These are phyloP conservation scores for Acmispon strigosus DNA, from an alignment of 306 rosid species.

Conservation along the genomic window DNA sequence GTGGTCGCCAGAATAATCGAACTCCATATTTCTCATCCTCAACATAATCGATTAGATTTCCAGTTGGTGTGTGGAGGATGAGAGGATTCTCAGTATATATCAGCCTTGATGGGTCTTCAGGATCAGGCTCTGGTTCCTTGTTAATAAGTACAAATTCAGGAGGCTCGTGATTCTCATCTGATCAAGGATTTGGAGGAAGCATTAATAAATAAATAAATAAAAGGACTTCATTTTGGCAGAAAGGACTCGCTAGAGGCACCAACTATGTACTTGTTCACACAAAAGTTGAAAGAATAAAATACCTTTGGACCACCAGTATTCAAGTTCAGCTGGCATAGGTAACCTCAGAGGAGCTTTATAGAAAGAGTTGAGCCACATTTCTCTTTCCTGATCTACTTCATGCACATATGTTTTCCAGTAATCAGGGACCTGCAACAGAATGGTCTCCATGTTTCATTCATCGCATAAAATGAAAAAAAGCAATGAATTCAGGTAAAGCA, in stretches of 20 bases:
- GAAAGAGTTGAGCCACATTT: constrained; percentile 97
- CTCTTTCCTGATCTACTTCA: constrained; percentile 91
- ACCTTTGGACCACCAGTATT: constrained; percentile 86
- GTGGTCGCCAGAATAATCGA: constrained; percentile 92
- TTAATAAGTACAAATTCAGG: constrained; percentile 80
- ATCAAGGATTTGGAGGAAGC: constrained; percentile 27
- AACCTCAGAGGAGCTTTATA: constrained; percentile 87
- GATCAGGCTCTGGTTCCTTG: constrained; percentile 88
- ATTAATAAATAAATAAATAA: not conserved
- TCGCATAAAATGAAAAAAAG: constrained; percentile 9
- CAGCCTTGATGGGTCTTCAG: constrained; percentile 77
- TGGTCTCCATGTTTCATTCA: not conserved
- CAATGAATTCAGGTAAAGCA: constrained; percentile 15
- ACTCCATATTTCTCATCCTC: constrained; percentile 76
- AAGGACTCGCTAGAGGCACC: too few relatives aligned
- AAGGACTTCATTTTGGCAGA: not conserved
- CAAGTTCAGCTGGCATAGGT: constrained; percentile 98
- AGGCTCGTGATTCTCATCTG: constrained; percentile 47
- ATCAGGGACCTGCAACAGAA: constrained; percentile 78
- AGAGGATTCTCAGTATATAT: constrained; percentile 65
- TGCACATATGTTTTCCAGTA: constrained; percentile 75
- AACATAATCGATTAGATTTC: constrained; percentile 62
- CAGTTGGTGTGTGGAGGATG: constrained; percentile 84
- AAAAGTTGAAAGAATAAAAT: constrained; percentile 1
- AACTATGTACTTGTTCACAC: not conserved